phyloP scores from a whole-genome alignment of 176 grass and related monocot species.

The Hyparrhenia diplandra region DNA sequence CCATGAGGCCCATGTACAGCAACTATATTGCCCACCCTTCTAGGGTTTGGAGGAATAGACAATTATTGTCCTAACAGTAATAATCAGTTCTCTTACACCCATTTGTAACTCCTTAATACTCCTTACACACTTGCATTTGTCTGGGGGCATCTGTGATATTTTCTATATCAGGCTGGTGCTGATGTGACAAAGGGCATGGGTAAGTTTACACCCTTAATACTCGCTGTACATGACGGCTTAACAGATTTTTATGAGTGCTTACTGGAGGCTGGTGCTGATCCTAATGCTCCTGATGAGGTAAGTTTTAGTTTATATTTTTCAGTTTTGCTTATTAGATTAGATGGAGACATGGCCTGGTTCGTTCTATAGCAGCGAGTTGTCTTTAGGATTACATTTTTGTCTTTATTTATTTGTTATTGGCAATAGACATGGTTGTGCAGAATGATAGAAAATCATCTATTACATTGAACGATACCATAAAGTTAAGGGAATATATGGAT shows the following conservation, averaged over 20 bases:
- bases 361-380: not conserved
- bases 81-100: not conserved
- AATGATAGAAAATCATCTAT: too few relatives aligned
- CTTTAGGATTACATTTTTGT: too few relatives aligned
- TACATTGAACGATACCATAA: too few relatives aligned
- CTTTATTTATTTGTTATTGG: too few relatives aligned
- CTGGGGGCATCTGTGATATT: not conserved
- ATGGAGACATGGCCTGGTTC: not conserved
- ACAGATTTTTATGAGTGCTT: conserved; percentile 25
- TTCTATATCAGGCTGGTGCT: conserved; percentile 37
- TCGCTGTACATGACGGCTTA: not conserved
- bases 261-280: conserved; percentile 38
- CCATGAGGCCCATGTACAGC: too few relatives aligned
- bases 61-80: too few relatives aligned
- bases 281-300: conserved; percentile 28
- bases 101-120: not conserved
- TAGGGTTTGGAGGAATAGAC: too few relatives aligned
- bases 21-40: too few relatives aligned
- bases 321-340: not conserved
- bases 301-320: not conserved
- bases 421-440: too few relatives aligned
- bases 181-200: conserved; percentile 16
- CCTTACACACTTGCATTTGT: not conserved
- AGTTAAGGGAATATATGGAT: too few relatives aligned
- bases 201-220: not conserved